These are phyloP conservation scores for Epithemia pelagica DNA, from an alignment of 108 stramenopile species.

Conservation along the genomic window DNA sequence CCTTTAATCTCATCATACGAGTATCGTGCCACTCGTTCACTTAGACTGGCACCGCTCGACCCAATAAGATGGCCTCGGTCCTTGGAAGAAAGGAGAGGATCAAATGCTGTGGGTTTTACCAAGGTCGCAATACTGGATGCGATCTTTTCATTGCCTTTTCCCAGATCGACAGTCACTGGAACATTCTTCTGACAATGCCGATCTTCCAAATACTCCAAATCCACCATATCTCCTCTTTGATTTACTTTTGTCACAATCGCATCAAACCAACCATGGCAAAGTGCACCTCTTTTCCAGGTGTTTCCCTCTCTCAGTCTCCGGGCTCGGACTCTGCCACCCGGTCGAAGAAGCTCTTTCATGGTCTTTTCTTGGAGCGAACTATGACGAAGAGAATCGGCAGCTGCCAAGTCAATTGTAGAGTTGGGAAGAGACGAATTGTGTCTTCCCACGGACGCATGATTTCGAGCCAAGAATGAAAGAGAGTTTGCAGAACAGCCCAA, in stretches of 20 bases:
- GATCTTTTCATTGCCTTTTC: conserved; percentile 37
- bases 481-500: conserved; percentile 78
- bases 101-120: conserved; percentile 56
- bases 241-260: conserved; percentile 55
- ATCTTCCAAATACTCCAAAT: conserved; percentile 64
- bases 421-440: conserved; percentile 48
- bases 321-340: conserved; percentile 63
- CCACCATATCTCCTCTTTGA: conserved; percentile 38
- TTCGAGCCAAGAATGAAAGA: conserved; percentile 84
- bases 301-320: conserved; percentile 55
- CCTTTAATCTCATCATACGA: conserved; percentile 33
- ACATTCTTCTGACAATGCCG: conserved; percentile 44
- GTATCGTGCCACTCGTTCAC: conserved; percentile 66
- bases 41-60: conserved; percentile 76
- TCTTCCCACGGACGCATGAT: conserved; percentile 66
- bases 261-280: conserved; percentile 80
- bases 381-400: conserved; percentile 37
- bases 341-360: conserved; percentile 12
- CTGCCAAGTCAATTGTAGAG: conserved; percentile 53
- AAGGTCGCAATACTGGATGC: conserved; percentile 49
- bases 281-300: conserved; percentile 65
- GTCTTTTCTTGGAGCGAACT: conserved; percentile 19
- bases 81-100: conserved; percentile 65
- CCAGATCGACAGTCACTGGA: conserved; percentile 54
- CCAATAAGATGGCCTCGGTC: conserved; percentile 58